Evolutionary conservation across 2,329 filamentous ascomycete genomes (phyloP).

Genomic region (Cercospora sesami): DNA sequence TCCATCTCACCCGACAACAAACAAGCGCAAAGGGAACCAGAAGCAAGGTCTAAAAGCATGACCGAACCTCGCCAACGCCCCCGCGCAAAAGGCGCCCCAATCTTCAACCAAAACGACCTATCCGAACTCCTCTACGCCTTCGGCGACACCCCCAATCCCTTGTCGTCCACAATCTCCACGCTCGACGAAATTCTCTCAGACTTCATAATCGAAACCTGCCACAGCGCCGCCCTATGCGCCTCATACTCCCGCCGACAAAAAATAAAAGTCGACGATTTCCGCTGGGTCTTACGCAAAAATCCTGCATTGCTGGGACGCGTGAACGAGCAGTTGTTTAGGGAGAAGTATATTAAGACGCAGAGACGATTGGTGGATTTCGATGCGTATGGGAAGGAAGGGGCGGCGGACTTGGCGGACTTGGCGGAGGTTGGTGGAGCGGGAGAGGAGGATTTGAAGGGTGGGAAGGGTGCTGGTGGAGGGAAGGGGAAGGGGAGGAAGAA

Average conservation of each 20-base stretch:
- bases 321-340: conserved; percentile 83
- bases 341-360: conserved; percentile 79
- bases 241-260: conserved; percentile 88
- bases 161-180: conserved; percentile 79
- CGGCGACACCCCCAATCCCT: conserved; percentile 71
- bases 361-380: conserved; percentile 72
- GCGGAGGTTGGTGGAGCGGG: conserved; percentile 59
- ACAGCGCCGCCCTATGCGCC: conserved; percentile 81
- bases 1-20: not conserved
- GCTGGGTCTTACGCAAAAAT: conserved; percentile 86
- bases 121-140: conserved; percentile 72
- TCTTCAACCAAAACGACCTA: conserved; percentile 42
- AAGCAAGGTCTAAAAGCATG: conserved; percentile 42
- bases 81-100: conserved; percentile 48
- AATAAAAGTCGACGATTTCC: conserved; percentile 97
- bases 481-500: conserved; percentile 36
- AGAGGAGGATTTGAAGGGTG: conserved; percentile 47
- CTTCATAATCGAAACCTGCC: conserved; percentile 91
- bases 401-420: conserved; percentile 49
- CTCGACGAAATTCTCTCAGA: conserved; percentile 96
- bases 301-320: conserved; percentile 84
- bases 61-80: conserved; percentile 52
- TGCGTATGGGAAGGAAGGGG: conserved; percentile 57
- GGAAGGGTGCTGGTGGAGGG: conserved; percentile 27
- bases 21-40: not conserved